These are phyloP conservation scores for Quercus ilex DNA, from an alignment of 306 rosid genomes.

Conservation along the genomic window DNA sequence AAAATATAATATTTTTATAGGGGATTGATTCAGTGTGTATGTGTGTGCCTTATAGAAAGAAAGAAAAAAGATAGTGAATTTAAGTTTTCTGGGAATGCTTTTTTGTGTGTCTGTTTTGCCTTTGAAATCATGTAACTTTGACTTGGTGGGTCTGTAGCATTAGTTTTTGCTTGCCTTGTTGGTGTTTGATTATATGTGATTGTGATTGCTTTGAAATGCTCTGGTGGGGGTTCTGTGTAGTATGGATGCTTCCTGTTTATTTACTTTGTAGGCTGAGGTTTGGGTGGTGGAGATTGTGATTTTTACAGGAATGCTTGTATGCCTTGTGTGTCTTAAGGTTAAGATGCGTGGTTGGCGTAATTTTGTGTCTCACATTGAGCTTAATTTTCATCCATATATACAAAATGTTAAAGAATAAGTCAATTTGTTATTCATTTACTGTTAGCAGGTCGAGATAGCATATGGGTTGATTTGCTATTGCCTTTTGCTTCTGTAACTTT, in stretches of 20 bases:
- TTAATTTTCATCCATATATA: neutral
- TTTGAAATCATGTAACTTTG: conserved; percentile 43
- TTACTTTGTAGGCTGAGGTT: conserved; percentile 3
- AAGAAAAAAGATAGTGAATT: neutral
- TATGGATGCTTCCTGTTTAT: conserved; percentile 2
- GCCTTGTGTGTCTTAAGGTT: neutral
- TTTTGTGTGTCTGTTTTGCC: neutral
- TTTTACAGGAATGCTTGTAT: conserved; percentile 20
- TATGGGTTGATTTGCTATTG: neutral
- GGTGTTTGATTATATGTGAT: neutral
- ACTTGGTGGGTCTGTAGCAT: conserved; percentile 1
- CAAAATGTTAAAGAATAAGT: neutral
- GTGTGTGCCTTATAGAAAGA: neutral
- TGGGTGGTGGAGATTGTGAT: conserved; percentile 8
- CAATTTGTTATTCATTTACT: conserved; percentile 2
- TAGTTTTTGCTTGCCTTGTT: neutral
- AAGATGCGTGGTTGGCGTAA: conserved; percentile 9
- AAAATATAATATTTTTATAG: neutral
- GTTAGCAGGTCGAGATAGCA: neutral
- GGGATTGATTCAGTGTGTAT: neutral
- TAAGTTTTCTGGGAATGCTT: neutral
- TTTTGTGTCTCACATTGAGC: conserved; percentile 18
- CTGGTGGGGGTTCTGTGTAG: conserved; percentile 10
- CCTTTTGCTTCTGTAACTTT: neutral
- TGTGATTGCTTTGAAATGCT: conserved; percentile 19